Evolutionary conservation across 495 filamentous ascomycete genomes (phyloP).

Genomic region (Cercophora scortea): DNA sequence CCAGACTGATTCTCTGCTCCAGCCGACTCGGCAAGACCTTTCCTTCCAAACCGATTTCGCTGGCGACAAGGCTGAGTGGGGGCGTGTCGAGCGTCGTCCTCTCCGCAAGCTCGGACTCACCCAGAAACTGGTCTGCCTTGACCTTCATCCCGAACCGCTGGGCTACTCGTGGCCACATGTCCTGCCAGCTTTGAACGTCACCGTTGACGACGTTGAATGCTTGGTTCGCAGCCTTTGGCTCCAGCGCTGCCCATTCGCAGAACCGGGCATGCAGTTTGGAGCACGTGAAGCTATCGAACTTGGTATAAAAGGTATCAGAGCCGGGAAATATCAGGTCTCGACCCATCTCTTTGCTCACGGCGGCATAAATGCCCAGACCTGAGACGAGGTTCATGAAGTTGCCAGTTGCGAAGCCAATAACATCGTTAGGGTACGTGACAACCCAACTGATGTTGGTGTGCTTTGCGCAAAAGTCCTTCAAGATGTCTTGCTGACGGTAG

Average conservation of each 20-base stretch:
- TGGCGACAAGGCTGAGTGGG: conserved; percentile 36
- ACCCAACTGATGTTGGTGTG: conserved; percentile 31
- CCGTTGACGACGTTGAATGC: conserved; percentile 52
- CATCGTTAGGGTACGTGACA: conserved; percentile 49
- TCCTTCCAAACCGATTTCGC: conserved; percentile 29
- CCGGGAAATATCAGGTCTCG: conserved; percentile 42
- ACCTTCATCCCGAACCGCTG: conserved; percentile 37
- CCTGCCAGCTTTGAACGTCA: conserved; percentile 46
- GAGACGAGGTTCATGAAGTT: conserved; percentile 54
- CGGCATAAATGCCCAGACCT: conserved; percentile 42
- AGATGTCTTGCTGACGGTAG: conserved; percentile 38
- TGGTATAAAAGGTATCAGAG: conserved; percentile 37
- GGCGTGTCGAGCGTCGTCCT: conserved; percentile 18
- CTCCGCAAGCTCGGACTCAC: conserved; percentile 7
- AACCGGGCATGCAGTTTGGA: conserved; percentile 44
- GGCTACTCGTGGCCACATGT: conserved; percentile 48
- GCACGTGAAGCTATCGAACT: conserved; percentile 45
- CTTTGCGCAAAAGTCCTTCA: conserved; percentile 24
- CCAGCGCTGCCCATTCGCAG: conserved; percentile 43
- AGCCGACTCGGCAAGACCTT: conserved; percentile 25
- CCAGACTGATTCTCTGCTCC: conserved; percentile 40
- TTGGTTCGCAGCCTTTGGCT: conserved; percentile 36
- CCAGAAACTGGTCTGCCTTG: conserved; percentile 36
- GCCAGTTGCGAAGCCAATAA: conserved; percentile 37
- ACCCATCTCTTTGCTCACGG: conserved; percentile 39